Percentiles rank a stretch among this genome's conserved stretches.
These are phyloP conservation scores for Echites panduratus DNA, from an alignment of 257 asterid species.

Conservation along the genomic window DNA sequence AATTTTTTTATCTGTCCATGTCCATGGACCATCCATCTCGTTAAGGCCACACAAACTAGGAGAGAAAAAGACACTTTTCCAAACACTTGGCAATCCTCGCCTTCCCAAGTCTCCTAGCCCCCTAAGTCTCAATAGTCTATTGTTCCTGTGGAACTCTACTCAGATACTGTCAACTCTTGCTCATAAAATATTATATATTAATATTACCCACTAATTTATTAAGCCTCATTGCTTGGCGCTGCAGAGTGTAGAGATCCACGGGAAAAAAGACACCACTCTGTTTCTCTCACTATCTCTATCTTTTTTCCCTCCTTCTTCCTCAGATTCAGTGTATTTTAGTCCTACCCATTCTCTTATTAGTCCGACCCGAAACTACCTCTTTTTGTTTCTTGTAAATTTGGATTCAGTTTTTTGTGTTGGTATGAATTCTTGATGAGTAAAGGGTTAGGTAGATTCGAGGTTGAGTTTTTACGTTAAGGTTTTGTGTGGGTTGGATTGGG, in stretches of 20 bases:
- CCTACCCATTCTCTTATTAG: background rate
- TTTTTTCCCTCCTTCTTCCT: background rate
- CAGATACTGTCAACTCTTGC: constrained; percentile 10
- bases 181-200: background rate
- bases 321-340: constrained; percentile 11
- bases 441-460: background rate
- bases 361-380: background rate
- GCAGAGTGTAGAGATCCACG: constrained; percentile 9
- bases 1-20: background rate
- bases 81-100: background rate
- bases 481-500: background rate
- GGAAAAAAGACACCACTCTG: constrained; percentile 1
- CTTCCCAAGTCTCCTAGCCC: background rate
- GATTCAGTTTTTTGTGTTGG: background rate
- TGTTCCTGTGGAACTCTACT: constrained; percentile 4
- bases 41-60: background rate
- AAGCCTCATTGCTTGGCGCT: constrained; percentile 10
- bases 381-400: background rate
- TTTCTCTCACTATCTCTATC: background rate
- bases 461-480: background rate
- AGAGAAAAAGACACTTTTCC: background rate
- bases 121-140: background rate
- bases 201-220: background rate
- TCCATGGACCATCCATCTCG: background rate
- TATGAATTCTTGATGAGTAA: background rate